phyloP scores from a whole-genome alignment of 305 asterid species.

The Fraxinus platypoda region DNA sequence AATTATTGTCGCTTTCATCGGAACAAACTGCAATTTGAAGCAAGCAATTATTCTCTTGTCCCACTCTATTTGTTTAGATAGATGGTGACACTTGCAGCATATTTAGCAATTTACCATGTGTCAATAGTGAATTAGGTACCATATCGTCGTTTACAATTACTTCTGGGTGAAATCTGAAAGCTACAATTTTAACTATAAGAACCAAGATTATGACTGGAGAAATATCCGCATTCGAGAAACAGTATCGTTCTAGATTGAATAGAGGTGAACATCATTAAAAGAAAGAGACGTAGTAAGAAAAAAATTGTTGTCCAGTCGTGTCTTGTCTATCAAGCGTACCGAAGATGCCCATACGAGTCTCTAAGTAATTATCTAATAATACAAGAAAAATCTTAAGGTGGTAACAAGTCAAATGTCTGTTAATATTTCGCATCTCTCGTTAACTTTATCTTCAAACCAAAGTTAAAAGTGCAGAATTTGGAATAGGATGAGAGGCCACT shows the following conservation, averaged over 20 bases:
- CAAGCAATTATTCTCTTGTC: not conserved
- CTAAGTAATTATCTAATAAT: not conserved
- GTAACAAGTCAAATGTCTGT: conserved; percentile 21
- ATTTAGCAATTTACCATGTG: not conserved
- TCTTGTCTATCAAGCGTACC: not conserved
- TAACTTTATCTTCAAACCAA: conserved; percentile 70
- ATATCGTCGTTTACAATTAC: not conserved
- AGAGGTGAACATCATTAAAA: not conserved
- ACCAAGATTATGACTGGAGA: not conserved
- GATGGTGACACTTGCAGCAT: not conserved
- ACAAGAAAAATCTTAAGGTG: not conserved
- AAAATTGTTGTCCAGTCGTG: not conserved
- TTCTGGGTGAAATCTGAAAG: not conserved
- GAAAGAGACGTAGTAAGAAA: not conserved
- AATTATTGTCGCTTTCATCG: not conserved
- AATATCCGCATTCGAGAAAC: not conserved
- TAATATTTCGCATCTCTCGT: conserved; percentile 34
- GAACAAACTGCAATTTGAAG: not conserved
- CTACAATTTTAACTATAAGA: not conserved
- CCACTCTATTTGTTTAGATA: not conserved
- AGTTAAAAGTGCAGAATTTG: conserved; percentile 35
- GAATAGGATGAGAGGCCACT: conserved; percentile 46
- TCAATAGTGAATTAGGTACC: not conserved
- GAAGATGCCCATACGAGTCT: not conserved
- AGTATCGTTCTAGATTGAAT: not conserved